Evolutionary conservation across 371 early-diverging fungal genomes (phyloP).

Genomic region (Massospora cicadina): DNA sequence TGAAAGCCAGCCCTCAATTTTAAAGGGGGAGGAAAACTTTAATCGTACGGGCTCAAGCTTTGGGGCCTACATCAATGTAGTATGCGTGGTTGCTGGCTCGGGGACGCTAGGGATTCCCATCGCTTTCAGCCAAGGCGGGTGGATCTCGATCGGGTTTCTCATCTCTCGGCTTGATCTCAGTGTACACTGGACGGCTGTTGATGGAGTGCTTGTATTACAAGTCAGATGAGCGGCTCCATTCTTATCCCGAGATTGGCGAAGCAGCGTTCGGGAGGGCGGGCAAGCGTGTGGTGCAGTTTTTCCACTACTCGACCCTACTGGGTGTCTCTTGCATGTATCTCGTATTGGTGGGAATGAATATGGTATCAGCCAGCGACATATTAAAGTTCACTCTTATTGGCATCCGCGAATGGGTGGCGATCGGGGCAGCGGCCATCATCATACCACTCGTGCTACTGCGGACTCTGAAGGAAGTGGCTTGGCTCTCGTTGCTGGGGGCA

Average conservation of each 20-base stretch:
- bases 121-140: slow-evolving; percentile 64
- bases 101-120: slow-evolving; percentile 71
- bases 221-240: slow-evolving; percentile 20
- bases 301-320: slow-evolving; percentile 44
- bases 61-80: slow-evolving; percentile 29
- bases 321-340: slow-evolving; percentile 65
- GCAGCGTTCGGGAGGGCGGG: slow-evolving; percentile 46
- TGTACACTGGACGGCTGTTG: slow-evolving; percentile 47
- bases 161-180: slow-evolving; percentile 51
- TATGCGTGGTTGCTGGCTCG: slow-evolving; percentile 68
- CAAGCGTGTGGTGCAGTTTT: slow-evolving; percentile 33
- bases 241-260: slow-evolving; percentile 37
- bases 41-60: slow-evolving; percentile 10
- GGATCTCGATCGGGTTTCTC: slow-evolving; percentile 59
- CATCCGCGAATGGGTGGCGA: slow-evolving; percentile 21
- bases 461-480: slow-evolving; percentile 35
- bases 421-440: slow-evolving; percentile 22
- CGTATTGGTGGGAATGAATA: slow-evolving; percentile 46
- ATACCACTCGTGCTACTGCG: slow-evolving; percentile 34
- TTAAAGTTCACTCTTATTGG: background rate
- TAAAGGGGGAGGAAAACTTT: slow-evolving; percentile 6
- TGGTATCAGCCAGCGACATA: background rate
- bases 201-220: slow-evolving; percentile 51
- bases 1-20: background rate
- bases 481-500: slow-evolving; percentile 23